phyloP scores from a whole-genome alignment of 352 stramenopile genomes.

The Pythium oligandrum region DNA sequence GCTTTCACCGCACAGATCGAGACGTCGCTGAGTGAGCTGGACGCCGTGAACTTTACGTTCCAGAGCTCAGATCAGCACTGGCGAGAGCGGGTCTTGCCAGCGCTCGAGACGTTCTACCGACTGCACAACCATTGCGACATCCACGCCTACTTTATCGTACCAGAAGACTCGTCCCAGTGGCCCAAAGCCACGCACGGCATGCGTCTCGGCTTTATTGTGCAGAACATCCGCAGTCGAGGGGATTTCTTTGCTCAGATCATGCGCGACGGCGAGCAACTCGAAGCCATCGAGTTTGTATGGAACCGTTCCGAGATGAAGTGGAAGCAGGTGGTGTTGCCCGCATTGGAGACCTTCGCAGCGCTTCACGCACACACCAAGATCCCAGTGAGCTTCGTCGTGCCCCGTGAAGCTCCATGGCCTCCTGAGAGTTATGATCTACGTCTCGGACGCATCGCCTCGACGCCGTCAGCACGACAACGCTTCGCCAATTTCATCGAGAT shows the following conservation, averaged over 20 bases:
- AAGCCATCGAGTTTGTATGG: constrained; percentile 58
- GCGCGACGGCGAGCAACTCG: constrained; percentile 35
- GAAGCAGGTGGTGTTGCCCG: constrained; percentile 35
- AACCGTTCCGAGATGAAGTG: constrained; percentile 38
- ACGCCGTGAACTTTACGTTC: constrained; percentile 44
- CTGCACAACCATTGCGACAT: constrained; percentile 44
- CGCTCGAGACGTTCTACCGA: constrained; percentile 32
- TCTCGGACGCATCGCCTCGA: constrained; percentile 23
- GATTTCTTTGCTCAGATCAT: constrained; percentile 47
- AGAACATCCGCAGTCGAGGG: constrained; percentile 44
- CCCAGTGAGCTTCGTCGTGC: constrained; percentile 46
- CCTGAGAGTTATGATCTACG: constrained; percentile 17
- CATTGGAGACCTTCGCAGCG: constrained; percentile 37
- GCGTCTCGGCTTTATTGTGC: constrained; percentile 47
- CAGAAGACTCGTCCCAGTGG: constrained; percentile 28
- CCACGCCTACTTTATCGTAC: constrained; percentile 31
- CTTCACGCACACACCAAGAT: constrained; percentile 28
- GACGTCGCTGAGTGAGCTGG: constrained; percentile 27
- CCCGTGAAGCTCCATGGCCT: constrained; percentile 33
- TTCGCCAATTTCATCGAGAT: constrained; percentile 43
- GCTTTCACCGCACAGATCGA: constrained; percentile 28
- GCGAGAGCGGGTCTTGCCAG: constrained; percentile 42
- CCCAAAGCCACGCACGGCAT: constrained; percentile 26
- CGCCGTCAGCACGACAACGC: constrained; percentile 9
- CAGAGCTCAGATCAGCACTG: constrained; percentile 43